Percentiles rank a stretch among this genome's conserved stretches.
These are phyloP conservation scores for Priceomyces fermenticarens DNA, from an alignment of 805 yeast genomes.

Conservation along the genomic window DNA sequence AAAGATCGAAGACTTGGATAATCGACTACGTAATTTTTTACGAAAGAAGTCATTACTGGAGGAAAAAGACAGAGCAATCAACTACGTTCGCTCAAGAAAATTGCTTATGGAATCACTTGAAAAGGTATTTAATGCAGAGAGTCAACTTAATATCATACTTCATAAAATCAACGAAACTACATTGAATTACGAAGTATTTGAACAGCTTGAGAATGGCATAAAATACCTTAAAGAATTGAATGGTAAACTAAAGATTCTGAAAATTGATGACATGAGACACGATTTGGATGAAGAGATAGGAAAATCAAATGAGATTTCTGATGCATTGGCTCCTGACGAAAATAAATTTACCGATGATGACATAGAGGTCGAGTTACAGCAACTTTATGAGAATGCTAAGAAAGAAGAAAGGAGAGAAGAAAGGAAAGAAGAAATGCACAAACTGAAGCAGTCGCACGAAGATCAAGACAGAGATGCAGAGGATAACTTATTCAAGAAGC, in stretches of 20 bases:
- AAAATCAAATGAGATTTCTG: slow-evolving; percentile 24
- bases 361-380: slow-evolving; percentile 15
- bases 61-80: slow-evolving; percentile 10
- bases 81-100: slow-evolving; percentile 14
- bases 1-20: slow-evolving; percentile 16
- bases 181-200: slow-evolving; percentile 21
- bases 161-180: slow-evolving; percentile 35
- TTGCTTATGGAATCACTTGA: slow-evolving; percentile 15
- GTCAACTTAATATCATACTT: slow-evolving; percentile 22
- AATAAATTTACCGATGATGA: slow-evolving; percentile 31
- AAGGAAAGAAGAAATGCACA: neutral
- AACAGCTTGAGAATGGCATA: slow-evolving; percentile 24
- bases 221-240: slow-evolving; percentile 26
- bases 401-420: slow-evolving; percentile 1
- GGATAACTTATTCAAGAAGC: slow-evolving; percentile 10
- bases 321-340: slow-evolving; percentile 15
- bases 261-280: slow-evolving; percentile 22
- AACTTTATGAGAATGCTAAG: slow-evolving; percentile 1
- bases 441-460: slow-evolving; percentile 1
- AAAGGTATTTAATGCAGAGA: slow-evolving; percentile 12
- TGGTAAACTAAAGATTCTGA: slow-evolving; percentile 20
- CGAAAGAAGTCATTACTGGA: neutral
- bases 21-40: slow-evolving; percentile 8
- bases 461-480: slow-evolving; percentile 1
- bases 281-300: slow-evolving; percentile 31